A percentile compares a stretch with the other conserved stretches of the same genome.
These are phyloP conservation scores for Lineolata rhizophorae DNA, from an alignment of 495 filamentous ascomycete genomes.

Conservation along the genomic window DNA sequence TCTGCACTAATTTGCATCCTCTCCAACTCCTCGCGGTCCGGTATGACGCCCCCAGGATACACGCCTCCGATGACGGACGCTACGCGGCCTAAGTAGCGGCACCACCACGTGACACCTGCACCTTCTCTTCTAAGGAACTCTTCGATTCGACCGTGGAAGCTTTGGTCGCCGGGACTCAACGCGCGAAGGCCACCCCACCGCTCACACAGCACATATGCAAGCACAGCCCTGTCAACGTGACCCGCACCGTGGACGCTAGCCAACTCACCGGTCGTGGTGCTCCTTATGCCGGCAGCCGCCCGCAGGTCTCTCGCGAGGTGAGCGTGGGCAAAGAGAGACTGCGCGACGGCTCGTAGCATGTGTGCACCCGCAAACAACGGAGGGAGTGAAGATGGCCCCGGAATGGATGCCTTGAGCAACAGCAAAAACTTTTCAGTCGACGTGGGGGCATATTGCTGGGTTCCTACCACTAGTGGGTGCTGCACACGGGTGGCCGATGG, in stretches of 20 bases:
- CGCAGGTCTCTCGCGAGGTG: slow-evolving; percentile 17
- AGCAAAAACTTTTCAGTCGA: slow-evolving; percentile 19
- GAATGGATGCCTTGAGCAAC: slow-evolving; percentile 14
- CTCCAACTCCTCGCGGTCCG: slow-evolving; percentile 11
- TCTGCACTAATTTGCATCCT: neutral
- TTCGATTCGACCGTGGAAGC: slow-evolving; percentile 24
- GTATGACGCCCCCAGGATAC: slow-evolving; percentile 29
- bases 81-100: slow-evolving; percentile 34
- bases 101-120: slow-evolving; percentile 28
- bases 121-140: slow-evolving; percentile 23
- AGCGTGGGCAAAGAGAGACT: slow-evolving; percentile 8
- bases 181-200: slow-evolving; percentile 42
- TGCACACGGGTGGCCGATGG: slow-evolving; percentile 31
- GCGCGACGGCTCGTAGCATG: slow-evolving; percentile 7
- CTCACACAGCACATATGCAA: slow-evolving; percentile 53
- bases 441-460: slow-evolving; percentile 24
- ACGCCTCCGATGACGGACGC: slow-evolving; percentile 22
- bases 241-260: slow-evolving; percentile 46
- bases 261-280: slow-evolving; percentile 45
- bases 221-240: slow-evolving; percentile 44
- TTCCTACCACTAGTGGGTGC: slow-evolving; percentile 42
- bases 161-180: slow-evolving; percentile 30
- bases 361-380: slow-evolving; percentile 1
- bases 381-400: no score
- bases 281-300: slow-evolving; percentile 46